These are phyloP conservation scores for Backusella psychrophila DNA, from an alignment of 192 early-diverging fungal species.

Conservation along the genomic window DNA sequence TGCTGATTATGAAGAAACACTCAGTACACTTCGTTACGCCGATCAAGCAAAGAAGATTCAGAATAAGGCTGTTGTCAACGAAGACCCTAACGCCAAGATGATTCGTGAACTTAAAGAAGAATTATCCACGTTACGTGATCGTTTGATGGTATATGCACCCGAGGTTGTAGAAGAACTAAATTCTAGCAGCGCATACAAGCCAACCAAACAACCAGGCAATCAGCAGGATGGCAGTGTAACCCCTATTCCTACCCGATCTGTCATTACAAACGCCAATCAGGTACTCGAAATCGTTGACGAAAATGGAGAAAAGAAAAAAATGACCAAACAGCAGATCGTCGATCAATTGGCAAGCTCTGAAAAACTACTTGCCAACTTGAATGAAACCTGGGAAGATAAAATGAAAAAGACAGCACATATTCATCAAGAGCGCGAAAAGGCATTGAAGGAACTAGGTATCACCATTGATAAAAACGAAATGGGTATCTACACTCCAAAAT, in stretches of 20 bases:
- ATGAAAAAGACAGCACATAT: constrained; percentile 67
- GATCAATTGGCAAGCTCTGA: constrained; percentile 84
- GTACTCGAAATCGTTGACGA: constrained; percentile 42
- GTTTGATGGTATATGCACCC: constrained; percentile 47
- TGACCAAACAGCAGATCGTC: constrained; percentile 54
- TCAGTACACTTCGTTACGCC: constrained; percentile 86
- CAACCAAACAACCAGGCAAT: neutral
- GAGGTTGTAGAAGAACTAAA: constrained; percentile 31
- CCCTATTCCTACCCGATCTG: constrained; percentile 10
- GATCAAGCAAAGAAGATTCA: constrained; percentile 90
- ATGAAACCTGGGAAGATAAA: constrained; percentile 86
- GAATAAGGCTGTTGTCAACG: constrained; percentile 89
- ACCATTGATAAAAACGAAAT: constrained; percentile 65
- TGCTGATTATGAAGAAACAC: constrained; percentile 71
- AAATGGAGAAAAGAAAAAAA: constrained; percentile 42
- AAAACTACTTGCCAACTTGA: constrained; percentile 83
- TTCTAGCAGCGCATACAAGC: constrained; percentile 9
- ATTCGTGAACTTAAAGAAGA: constrained; percentile 87
- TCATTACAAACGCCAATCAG: constrained; percentile 15
- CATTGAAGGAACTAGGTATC: constrained; percentile 79
- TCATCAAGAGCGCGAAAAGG: constrained; percentile 68
- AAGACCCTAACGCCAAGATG: constrained; percentile 77
- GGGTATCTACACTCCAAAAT: constrained; percentile 79
- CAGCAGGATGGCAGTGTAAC: constrained; percentile 4
- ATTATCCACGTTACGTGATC: constrained; percentile 59